Conservation (phyloP, 169 alveolate genomes). For the Pseudocohnilembus persalinus region DNA sequence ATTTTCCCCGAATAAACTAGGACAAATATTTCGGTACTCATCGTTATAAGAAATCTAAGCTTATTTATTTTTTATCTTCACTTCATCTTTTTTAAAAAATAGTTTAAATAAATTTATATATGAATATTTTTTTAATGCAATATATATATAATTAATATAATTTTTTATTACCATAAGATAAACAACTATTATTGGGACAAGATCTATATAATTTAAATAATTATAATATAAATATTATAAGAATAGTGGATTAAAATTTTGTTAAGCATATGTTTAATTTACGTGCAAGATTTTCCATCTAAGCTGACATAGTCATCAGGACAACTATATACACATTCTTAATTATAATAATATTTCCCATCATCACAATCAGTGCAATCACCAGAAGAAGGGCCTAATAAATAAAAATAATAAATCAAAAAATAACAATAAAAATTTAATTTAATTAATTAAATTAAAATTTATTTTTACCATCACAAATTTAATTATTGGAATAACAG, state of each 20-base stretch:
- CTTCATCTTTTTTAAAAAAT: not conserved
- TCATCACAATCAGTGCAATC: not conserved
- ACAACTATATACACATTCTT: not conserved
- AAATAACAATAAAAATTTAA: too few species aligned
- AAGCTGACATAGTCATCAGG: not conserved
- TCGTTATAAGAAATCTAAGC: not conserved
- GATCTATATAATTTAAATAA: not conserved
- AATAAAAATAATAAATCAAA: too few species aligned
- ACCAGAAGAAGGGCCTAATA: not conserved
- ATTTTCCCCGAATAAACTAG: not conserved
- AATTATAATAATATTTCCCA: not conserved
- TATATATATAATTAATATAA: too few species aligned
- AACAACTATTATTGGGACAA: not conserved
- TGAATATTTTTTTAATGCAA: not conserved
- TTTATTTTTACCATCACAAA: not conserved
- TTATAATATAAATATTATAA: too few species aligned
- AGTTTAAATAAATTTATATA: too few species aligned
- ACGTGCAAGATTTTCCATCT: not conserved
- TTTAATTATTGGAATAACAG: not conserved
- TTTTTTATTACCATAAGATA: not conserved
- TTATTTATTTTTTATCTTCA: too few species aligned
- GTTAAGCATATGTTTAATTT: too few species aligned
- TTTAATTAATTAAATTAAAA: too few species aligned
- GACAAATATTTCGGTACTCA: not conserved
- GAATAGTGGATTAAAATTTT: too few species aligned